Base-by-base conservation (phyloP, 371 early-diverging fungal species). In the Mortierella sp. region DNA sequence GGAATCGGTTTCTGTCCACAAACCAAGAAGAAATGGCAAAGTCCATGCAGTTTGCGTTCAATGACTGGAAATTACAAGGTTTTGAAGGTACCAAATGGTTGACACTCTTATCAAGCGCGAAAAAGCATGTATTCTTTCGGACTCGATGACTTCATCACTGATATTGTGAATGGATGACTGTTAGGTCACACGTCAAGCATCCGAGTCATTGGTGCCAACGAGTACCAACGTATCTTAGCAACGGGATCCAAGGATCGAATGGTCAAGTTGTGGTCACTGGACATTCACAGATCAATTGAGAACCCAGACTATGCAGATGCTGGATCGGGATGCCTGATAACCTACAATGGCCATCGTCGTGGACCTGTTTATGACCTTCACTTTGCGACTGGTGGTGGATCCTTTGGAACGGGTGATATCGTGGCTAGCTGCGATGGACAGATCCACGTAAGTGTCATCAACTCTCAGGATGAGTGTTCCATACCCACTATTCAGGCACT, bases 21-120 rank as follows among this genome's bases (percentile, higher is more conserved):
- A 89, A 89, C 67, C 76, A 76, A 57, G 88, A 88, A 71, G 90
- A 89, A 68, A 89, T 89, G 90, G 87, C 90, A 16, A 88, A 89
- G 41, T 82, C 86, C 1, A 83, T 87, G 85, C 90, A 89, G 43
- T 89, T 89, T 71, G 86, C 87, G 0, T 89, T 89, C 56, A 88
- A 89, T 50, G 89, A 89, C 59, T 74, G 87, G 30, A 89, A 89
- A 45, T 63, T 89, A 14, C 64, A 88, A 41, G 87, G 87, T 3
- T 87, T 85, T 68, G 87, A 84, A 58, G 90, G 89, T 82, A 73
- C 34, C n/a, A n/a, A n/a, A n/a, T n/a, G n/a, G n/a, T n/a, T n/a
- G n/a, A n/a, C n/a, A n/a, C n/a, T n/a, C n/a, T n/a, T n/a, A n/a
- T n/a, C n/a, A n/a, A n/a, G n/a, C n/a, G n/a, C n/a, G n/a, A n/a